These are phyloP conservation scores for Pythium dissimile DNA, from an alignment of 352 stramenopile genomes.

Conservation along the genomic window DNA sequence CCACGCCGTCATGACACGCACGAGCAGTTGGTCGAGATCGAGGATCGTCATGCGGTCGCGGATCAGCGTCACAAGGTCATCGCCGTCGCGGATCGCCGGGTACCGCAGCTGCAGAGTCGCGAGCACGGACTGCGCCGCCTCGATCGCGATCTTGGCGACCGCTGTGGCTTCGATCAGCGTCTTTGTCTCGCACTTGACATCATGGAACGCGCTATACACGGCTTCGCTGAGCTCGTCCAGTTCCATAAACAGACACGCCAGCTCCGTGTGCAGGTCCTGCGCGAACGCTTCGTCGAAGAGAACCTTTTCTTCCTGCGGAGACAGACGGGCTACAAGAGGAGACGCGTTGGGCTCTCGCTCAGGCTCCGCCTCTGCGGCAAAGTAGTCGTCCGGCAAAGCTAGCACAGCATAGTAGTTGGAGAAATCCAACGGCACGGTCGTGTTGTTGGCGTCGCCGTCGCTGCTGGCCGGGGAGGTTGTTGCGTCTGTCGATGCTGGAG, in stretches of 20 bases:
- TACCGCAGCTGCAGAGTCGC: constrained; percentile 22
- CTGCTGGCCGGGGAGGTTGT: not conserved
- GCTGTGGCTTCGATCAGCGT: constrained; percentile 36
- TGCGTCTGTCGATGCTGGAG: too few species aligned
- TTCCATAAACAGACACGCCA: constrained; percentile 30
- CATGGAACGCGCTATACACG: constrained; percentile 24
- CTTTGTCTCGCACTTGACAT: constrained; percentile 31
- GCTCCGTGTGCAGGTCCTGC: constrained; percentile 23
- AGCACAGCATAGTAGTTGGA: constrained; percentile 7
- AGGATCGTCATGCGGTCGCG: not conserved
- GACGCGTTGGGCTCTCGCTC: not conserved
- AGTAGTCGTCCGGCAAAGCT: not conserved
- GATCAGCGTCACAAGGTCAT: constrained; percentile 19
- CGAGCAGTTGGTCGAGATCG: not conserved
- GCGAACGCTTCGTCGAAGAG: constrained; percentile 25
- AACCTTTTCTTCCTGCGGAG: constrained; percentile 1
- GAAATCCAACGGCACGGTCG: not conserved
- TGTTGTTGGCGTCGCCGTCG: not conserved
- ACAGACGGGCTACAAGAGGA: not conserved
- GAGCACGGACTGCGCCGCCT: constrained; percentile 15
- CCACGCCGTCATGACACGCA: not conserved
- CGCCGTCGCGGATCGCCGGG: constrained; percentile 13
- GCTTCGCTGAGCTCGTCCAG: constrained; percentile 13
- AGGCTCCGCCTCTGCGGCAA: not conserved
- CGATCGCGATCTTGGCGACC: constrained; percentile 29